phyloP scores from a whole-genome alignment of 768 basidiomycete species.

The Psilocybe tampanensis region DNA sequence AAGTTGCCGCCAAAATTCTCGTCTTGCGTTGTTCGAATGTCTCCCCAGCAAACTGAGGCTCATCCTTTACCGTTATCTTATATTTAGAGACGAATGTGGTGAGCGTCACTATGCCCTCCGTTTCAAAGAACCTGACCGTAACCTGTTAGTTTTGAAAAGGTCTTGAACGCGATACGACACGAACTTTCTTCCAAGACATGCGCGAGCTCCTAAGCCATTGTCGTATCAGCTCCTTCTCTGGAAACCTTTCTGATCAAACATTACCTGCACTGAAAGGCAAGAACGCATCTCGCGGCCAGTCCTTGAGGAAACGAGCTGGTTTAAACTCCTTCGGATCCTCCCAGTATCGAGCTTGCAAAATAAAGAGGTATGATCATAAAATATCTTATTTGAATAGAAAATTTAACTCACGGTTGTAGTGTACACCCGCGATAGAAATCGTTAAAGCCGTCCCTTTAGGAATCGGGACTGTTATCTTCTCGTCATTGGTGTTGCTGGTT shows the following conservation, averaged over 20 bases:
- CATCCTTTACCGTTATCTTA: conserved; percentile 47
- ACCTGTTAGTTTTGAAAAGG: background rate
- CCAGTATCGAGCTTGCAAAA: conserved; percentile 53
- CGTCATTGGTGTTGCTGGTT: conserved; percentile 37
- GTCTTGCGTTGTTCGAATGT: conserved; percentile 47
- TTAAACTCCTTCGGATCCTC: conserved; percentile 50
- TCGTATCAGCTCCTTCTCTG: background rate
- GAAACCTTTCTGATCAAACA: background rate
- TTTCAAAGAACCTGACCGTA: conserved; percentile 45
- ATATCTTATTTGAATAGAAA: background rate
- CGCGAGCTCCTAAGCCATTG: conserved; percentile 17
- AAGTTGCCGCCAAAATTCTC: conserved; percentile 37
- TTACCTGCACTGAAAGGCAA: conserved; percentile 51
- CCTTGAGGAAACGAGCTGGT: conserved; percentile 47
- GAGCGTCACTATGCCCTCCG: conserved; percentile 50
- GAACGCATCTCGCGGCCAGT: conserved; percentile 58
- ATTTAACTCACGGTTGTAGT: conserved; percentile 49
- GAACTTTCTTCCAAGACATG: conserved; percentile 27
- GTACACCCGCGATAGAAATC: conserved; percentile 42
- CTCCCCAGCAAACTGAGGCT: conserved; percentile 48
- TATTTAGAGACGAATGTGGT: conserved; percentile 30
- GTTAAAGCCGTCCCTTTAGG: conserved; percentile 41
- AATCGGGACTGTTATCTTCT: conserved; percentile 39
- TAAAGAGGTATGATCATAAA: too few species aligned
- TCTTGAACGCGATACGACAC: background rate